These are phyloP conservation scores for Coemansia aciculifera DNA, from an alignment of 192 early-diverging fungal species.

Conservation along the genomic window DNA sequence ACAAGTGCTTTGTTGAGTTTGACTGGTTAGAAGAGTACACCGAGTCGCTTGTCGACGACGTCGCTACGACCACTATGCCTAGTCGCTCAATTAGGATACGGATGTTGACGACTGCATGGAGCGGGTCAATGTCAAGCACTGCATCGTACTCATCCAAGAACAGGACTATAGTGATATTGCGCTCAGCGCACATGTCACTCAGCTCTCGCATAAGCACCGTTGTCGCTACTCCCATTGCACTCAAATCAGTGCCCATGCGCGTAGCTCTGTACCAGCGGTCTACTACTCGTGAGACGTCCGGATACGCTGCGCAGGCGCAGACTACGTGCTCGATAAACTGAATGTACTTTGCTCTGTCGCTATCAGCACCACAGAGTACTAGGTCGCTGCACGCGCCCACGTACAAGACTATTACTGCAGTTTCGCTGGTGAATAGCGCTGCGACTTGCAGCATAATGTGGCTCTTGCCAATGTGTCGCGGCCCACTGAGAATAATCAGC, in stretches of 20 bases:
- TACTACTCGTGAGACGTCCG: background rate
- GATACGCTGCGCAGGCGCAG: conserved; percentile 13
- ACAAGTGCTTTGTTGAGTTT: background rate
- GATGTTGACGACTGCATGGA: conserved; percentile 4
- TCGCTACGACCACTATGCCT: conserved; percentile 10
- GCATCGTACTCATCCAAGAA: conserved; percentile 31
- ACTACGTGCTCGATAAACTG: conserved; percentile 28
- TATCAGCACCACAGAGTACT: background rate
- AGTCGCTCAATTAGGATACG: background rate
- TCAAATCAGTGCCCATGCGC: conserved; percentile 5
- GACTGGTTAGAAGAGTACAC: background rate
- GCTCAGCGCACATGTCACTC: background rate
- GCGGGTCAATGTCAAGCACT: background rate
- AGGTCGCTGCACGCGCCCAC: conserved; percentile 21
- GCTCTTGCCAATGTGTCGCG: conserved; percentile 38
- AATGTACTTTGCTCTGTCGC: conserved; percentile 14
- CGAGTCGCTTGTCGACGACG: background rate
- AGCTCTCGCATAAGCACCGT: conserved; percentile 6
- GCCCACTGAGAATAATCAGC: conserved; percentile 17
- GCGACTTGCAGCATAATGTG: conserved; percentile 32
- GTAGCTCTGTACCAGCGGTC: conserved; percentile 24
- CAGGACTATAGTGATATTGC: conserved; percentile 9
- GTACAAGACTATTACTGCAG: conserved; percentile 19
- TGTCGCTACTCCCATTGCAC: conserved; percentile 12
- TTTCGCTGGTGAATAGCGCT: conserved; percentile 21